A percentile compares a stretch with the other conserved stretches of the same genome.
phyloP scores from a whole-genome alignment of 768 basidiomycete species.

The Trametes sanguinea region DNA sequence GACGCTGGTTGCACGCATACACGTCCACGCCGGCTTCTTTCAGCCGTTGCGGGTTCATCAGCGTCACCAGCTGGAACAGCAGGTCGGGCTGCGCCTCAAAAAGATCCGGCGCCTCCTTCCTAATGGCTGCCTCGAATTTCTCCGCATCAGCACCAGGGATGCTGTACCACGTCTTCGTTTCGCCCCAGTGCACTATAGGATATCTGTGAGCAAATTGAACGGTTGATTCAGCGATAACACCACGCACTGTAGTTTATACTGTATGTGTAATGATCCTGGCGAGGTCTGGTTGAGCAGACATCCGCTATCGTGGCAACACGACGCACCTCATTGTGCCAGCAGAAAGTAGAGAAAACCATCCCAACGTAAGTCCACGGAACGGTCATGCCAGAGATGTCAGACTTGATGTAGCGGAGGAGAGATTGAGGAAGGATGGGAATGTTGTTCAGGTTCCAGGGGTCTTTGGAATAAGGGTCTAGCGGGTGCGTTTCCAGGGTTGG shows the following conservation, averaged over 20 bases:
- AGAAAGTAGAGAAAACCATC: slow-evolving; percentile 98
- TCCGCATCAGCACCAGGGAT: slow-evolving; percentile 95
- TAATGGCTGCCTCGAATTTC: slow-evolving; percentile 95
- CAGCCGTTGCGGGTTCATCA: slow-evolving; percentile 93
- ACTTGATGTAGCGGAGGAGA: slow-evolving; percentile 94
- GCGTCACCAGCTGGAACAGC: slow-evolving; percentile 94
- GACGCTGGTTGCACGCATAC: slow-evolving; percentile 92
- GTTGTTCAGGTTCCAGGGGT: slow-evolving; percentile 98
- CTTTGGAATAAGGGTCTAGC: slow-evolving; percentile 79
- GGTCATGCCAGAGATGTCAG: slow-evolving; percentile 99
- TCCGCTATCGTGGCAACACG: slow-evolving; percentile 14
- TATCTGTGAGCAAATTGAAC: slow-evolving; percentile 11
- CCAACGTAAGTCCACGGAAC: slow-evolving; percentile 99
- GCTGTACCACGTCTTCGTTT: slow-evolving; percentile 99
- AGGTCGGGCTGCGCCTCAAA: slow-evolving; percentile 98
- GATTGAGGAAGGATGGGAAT: slow-evolving; percentile 93
- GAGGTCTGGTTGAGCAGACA: slow-evolving; percentile 21
- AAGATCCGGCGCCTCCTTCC: slow-evolving; percentile 92
- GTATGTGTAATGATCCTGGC: slow-evolving; percentile 95
- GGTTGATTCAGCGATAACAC: not conserved
- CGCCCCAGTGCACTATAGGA: slow-evolving; percentile 91
- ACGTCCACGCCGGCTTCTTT: slow-evolving; percentile 89
- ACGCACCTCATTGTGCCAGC: slow-evolving; percentile 97
- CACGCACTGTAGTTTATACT: slow-evolving; percentile 88
- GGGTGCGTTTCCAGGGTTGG: slow-evolving; percentile 95